A percentile compares a stretch with the other conserved stretches of the same genome.
These are phyloP conservation scores for Eimeria sp. DNA, from an alignment of 169 alveolate species.

Conservation along the genomic window DNA sequence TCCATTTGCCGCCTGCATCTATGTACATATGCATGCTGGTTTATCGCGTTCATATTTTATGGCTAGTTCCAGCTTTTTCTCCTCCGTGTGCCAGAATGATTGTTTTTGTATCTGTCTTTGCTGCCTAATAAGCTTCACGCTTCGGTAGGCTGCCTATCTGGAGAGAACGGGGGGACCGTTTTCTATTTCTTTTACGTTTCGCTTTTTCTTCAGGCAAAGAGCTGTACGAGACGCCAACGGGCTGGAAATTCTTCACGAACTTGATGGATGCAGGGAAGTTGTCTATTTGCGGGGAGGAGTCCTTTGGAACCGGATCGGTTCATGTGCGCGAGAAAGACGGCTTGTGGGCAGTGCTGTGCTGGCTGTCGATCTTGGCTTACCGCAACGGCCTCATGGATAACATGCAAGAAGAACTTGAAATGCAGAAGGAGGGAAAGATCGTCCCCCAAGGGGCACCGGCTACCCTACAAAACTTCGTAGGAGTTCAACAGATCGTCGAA, in stretches of 20 bases:
- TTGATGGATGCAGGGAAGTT: slow-evolving; percentile 97
- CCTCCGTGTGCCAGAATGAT: too few species aligned
- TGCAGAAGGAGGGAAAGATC: slow-evolving; percentile 4
- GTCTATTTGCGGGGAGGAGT: slow-evolving; percentile 97
- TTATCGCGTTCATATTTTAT: too few species aligned
- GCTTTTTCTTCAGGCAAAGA: slow-evolving; percentile 84
- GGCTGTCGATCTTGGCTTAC: slow-evolving; percentile 97
- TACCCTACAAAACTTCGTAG: slow-evolving; percentile 85
- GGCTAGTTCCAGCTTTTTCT: too few species aligned
- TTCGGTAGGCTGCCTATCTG: too few species aligned
- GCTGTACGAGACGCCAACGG: slow-evolving; percentile 97
- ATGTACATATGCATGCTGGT: too few species aligned
- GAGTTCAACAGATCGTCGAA: slow-evolving; percentile 93
- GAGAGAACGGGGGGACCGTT: too few species aligned
- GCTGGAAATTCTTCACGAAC: slow-evolving; percentile 99
- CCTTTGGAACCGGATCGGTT: slow-evolving; percentile 97
- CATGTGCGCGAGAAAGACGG: slow-evolving; percentile 98
- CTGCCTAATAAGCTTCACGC: too few species aligned
- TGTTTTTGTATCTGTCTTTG: too few species aligned
- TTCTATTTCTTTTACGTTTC: too few species aligned
- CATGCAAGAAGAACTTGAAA: slow-evolving; percentile 22
- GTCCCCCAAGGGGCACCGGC: not conserved
- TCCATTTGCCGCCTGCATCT: too few species aligned
- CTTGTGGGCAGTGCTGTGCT: slow-evolving; percentile 97
- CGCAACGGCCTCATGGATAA: slow-evolving; percentile 78